Percentiles rank a stretch among this genome's conserved stretches.
phyloP scores from a whole-genome alignment of 2,329 filamentous ascomycete species.

The Colletotrichum cereale region DNA sequence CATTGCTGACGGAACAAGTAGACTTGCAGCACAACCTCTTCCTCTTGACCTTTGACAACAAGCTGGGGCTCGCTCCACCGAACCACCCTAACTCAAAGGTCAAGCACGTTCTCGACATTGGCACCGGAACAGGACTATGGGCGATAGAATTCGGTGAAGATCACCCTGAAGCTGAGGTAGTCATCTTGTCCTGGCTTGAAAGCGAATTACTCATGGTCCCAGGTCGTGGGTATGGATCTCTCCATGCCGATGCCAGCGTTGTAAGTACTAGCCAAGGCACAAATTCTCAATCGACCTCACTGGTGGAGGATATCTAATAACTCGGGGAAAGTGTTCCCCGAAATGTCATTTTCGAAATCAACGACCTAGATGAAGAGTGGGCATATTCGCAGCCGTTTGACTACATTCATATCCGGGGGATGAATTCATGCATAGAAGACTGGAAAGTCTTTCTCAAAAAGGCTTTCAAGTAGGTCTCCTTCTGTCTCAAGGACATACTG shows the following conservation, averaged over 20 bases:
- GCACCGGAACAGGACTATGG: conserved; percentile 45
- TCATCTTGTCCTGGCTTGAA: not conserved
- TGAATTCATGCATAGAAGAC: conserved; percentile 46
- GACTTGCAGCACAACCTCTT: not conserved
- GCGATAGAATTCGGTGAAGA: conserved; percentile 45
- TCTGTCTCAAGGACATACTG: conserved; percentile 19
- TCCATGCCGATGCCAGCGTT: conserved; percentile 49
- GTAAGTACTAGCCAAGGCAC: conserved; percentile 41
- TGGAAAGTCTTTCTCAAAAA: conserved; percentile 41
- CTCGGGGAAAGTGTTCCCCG: conserved; percentile 42
- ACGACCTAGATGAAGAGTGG: conserved; percentile 47
- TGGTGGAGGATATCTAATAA: conserved; percentile 45
- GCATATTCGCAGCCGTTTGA: conserved; percentile 45
- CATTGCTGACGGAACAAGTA: not conserved
- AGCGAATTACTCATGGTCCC: not conserved
- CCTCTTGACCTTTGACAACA: not conserved
- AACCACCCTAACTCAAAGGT: not conserved
- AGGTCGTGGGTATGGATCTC: conserved; percentile 48
- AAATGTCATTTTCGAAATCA: conserved; percentile 47
- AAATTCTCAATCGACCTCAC: conserved; percentile 7
- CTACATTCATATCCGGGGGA: conserved; percentile 50
- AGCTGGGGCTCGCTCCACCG: not conserved
- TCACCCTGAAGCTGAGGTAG: conserved; percentile 47
- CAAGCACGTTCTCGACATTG: conserved; percentile 41
- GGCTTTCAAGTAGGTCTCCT: conserved; percentile 42